Percentiles rank a stretch among this genome's conserved stretches.
Evolutionary conservation across 805 yeast genomes (phyloP).

Genomic region (Yarrowia sp.): DNA sequence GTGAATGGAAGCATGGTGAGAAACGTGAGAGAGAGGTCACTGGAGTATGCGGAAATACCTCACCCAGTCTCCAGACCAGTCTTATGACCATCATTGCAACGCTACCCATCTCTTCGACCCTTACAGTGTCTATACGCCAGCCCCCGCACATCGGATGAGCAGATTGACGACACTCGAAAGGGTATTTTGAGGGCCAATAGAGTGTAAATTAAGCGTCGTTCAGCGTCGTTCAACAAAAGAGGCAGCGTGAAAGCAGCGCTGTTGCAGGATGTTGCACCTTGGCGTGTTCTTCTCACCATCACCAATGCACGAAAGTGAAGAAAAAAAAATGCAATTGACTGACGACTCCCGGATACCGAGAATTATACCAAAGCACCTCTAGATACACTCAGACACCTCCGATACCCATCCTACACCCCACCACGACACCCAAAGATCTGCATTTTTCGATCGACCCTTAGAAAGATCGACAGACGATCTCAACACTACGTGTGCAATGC

Average conservation of each 20-base stretch:
- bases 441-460: slow-evolving; percentile 27
- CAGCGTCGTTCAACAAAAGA: slow-evolving; percentile 18
- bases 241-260: slow-evolving; percentile 6
- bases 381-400: not conserved
- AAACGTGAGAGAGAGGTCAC: not conserved
- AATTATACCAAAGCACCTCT: not conserved
- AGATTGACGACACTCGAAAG: slow-evolving; percentile 11
- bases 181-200: slow-evolving; percentile 5
- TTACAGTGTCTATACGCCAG: not conserved
- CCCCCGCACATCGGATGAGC: slow-evolving; percentile 17
- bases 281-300: too few species aligned
- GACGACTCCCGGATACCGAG: not conserved
- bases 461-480: slow-evolving; percentile 23
- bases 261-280: not conserved
- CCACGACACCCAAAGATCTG: slow-evolving; percentile 3
- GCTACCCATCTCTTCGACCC: too few species aligned
- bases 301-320: not conserved
- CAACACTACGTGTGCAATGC: slow-evolving; percentile 13
- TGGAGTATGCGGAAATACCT: too few species aligned
- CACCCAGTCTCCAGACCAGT: too few species aligned
- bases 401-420: not conserved
- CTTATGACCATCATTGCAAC: too few species aligned
- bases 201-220: slow-evolving; percentile 12
- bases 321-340: not conserved
- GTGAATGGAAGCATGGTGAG: not conserved